Base-by-base conservation (phyloP, 257 asterid species). In the Gentiana straminea region DNA sequence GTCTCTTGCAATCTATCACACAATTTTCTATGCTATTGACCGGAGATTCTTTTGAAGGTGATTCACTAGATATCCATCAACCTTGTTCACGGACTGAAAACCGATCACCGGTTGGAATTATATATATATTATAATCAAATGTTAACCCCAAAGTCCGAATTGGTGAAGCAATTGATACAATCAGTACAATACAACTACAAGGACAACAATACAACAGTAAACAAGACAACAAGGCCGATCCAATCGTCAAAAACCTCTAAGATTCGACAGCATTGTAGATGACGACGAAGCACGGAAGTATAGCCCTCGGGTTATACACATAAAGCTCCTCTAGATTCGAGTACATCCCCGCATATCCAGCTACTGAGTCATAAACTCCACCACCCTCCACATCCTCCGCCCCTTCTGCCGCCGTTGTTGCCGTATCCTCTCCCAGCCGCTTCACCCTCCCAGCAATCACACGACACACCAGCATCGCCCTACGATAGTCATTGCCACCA, bases 391-490 rank as follows among this genome's bases (percentile, higher is more conserved):
- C 72, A 44, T 47, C 72, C 62, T 61, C 83, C 32, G 34, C 55
- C 49, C 68, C 60, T 39, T 24, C 24, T 24, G 24, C 24, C 24
- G 24, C 24, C 24, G 24, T 24, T 24, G 46, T 5, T 2, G 46
- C 70, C 38, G 38, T 71, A 1, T 75, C 83, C 35, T 71, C 86
- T 55, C 57, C 62, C 57, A 57, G 33, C 37, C 60, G 74, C 84
- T 64, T 79, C 64, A 90, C 94, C 49, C 85, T 70, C 60, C 98
- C 98, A 0, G 95, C 96, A 9, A 90, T 80, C 64, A 90, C 98
- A 5, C 98, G 86, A 65, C 98, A 90, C 37, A 90, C 96, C 33
- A 90, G 68, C 96, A 90, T 86, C 0, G 98, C 98, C 43, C 86
- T 75, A 4, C 84, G 73, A 12, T 73, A 51, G 59, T 24, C 69